Conservation (phyloP, 2,329 filamentous ascomycete species). For the Didymella pinodella region DNA sequence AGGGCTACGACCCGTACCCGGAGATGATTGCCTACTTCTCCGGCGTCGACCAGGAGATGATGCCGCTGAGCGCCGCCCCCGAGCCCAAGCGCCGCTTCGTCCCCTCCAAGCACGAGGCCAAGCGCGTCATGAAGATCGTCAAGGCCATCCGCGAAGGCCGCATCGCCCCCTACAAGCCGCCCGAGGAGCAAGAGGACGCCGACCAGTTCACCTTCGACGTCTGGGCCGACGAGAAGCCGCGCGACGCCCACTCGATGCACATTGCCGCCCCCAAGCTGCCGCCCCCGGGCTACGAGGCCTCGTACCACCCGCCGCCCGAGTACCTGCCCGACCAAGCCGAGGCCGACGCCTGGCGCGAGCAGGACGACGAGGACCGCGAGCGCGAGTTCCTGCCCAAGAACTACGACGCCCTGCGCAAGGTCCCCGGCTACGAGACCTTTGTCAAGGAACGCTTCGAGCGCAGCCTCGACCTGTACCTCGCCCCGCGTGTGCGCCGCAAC, state of each 20-base stretch:
- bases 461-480: conserved; percentile 93
- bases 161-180: conserved; percentile 87
- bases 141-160: conserved; percentile 93
- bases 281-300: conserved; percentile 92
- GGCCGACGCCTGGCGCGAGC: conserved; percentile 81
- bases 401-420: conserved; percentile 84
- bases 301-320: conserved; percentile 94
- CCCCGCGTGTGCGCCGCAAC: conserved; percentile 89
- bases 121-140: conserved; percentile 96
- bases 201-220: conserved; percentile 83
- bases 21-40: conserved; percentile 95
- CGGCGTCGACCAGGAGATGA: conserved; percentile 79
- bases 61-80: conserved; percentile 93
- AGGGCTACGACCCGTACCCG: conserved; percentile 92
- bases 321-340: conserved; percentile 90
- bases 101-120: conserved; percentile 95
- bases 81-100: conserved; percentile 96
- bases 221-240: conserved; percentile 88
- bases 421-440: conserved; percentile 88
- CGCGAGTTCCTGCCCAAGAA: conserved; percentile 86
- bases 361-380: conserved; percentile 88
- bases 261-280: conserved; percentile 92
- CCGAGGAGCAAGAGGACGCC: conserved; percentile 75
- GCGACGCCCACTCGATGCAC: conserved; percentile 87
- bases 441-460: conserved; percentile 97